Conservation (phyloP, 805 yeast species). For the Nakazawaea wickerhamii region DNA sequence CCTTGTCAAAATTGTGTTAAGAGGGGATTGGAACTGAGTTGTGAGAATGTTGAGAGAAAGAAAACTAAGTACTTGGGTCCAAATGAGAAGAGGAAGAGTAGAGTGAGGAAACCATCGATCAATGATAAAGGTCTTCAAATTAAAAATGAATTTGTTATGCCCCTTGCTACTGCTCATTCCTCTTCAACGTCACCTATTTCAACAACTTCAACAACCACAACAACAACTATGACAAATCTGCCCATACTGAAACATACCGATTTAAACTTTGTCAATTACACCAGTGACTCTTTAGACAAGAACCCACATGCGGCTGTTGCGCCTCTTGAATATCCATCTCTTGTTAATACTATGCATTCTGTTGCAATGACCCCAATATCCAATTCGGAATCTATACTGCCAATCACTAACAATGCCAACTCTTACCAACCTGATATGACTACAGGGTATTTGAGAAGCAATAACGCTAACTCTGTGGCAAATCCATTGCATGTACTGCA, state of each 20-base stretch:
- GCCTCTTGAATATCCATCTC: neutral
- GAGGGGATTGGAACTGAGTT: conserved; percentile 47
- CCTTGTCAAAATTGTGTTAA: conserved; percentile 72
- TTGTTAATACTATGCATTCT: neutral
- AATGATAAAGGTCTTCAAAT: neutral
- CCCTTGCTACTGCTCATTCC: too few relatives aligned
- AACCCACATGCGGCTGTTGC: neutral
- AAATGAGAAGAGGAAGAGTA: neutral
- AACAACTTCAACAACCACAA: neutral
- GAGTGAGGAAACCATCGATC: neutral
- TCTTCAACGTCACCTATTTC: too few relatives aligned
- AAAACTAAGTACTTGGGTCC: conserved; percentile 26
- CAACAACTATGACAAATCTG: neutral
- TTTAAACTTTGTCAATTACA: conserved; percentile 7
- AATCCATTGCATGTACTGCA: neutral
- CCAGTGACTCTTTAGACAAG: neutral
- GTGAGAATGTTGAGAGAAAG: conserved; percentile 56
- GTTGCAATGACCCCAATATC: neutral
- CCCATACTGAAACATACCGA: neutral
- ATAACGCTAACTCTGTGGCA: neutral
- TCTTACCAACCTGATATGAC: conserved; percentile 2
- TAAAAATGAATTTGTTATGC: conserved; percentile 1
- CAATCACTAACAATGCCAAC: neutral
- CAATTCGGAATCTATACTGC: neutral
- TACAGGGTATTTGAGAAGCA: neutral